Percentiles rank a stretch among this genome's conserved stretches.
Conservation (phyloP, 176 grass and related monocot genomes). For the Oryza longistaminata region DNA sequence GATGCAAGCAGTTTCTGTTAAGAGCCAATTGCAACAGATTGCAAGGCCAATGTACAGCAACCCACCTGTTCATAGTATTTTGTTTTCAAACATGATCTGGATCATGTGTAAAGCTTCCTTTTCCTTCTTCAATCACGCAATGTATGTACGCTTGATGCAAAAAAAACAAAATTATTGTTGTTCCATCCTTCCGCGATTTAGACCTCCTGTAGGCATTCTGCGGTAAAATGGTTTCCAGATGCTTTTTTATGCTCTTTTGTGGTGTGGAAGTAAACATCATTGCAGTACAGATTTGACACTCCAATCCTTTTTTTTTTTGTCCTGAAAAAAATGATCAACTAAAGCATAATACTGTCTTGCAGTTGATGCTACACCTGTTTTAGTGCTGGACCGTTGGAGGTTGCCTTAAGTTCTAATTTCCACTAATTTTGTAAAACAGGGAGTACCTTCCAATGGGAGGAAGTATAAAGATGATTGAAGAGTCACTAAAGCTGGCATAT, state of each 20-base stretch:
- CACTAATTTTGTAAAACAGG: conserved; percentile 40
- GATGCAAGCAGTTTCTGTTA: conserved; percentile 83
- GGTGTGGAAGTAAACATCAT: neutral
- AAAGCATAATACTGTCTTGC: neutral
- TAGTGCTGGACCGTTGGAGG: neutral
- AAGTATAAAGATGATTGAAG: conserved; percentile 81
- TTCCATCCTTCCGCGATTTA: too few relatives aligned
- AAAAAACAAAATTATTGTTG: too few relatives aligned
- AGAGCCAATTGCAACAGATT: conserved; percentile 95
- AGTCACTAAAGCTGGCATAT: conserved; percentile 83
- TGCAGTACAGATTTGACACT: too few relatives aligned
- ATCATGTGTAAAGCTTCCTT: neutral
- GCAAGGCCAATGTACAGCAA: conserved; percentile 99
- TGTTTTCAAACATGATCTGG: neutral
- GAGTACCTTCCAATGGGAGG: conserved; percentile 98
- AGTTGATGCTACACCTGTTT: neutral
- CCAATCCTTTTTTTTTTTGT: neutral
- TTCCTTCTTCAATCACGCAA: neutral
- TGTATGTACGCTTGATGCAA: neutral
- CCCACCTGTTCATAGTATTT: conserved; percentile 63
- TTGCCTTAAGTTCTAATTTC: neutral
- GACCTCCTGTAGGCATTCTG: neutral
- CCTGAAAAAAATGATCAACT: neutral
- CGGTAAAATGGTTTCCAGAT: neutral
- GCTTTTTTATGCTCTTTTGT: neutral